These are phyloP conservation scores for Pharnaceum exiguum DNA, from an alignment of 148 eudicot species.

Conservation along the genomic window DNA sequence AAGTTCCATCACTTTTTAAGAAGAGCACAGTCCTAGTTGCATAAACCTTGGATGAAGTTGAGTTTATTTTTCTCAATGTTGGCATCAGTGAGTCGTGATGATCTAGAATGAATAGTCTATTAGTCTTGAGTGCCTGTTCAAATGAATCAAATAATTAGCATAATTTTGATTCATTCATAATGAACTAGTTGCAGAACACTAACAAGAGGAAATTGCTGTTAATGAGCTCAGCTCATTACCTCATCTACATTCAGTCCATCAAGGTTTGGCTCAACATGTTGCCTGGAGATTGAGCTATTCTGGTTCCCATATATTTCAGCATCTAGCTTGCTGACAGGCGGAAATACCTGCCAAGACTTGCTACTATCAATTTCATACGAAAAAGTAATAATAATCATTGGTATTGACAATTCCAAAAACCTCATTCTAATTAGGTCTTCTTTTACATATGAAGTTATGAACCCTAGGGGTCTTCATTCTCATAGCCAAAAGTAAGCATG, in stretches of 20 bases:
- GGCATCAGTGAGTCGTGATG: conserved; percentile 75
- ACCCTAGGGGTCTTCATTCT: no score
- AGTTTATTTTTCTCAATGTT: conserved; percentile 51
- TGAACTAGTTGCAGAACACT: neutral
- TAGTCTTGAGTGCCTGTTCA: conserved; percentile 42
- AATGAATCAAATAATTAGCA: conserved; percentile 3
- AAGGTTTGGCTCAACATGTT: conserved; percentile 42
- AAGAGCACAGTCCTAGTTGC: conserved; percentile 74
- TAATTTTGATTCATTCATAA: neutral
- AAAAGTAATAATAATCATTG: no score
- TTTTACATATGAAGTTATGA: no score
- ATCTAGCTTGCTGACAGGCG: conserved; percentile 71
- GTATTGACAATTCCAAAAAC: no score
- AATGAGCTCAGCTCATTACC: conserved; percentile 34
- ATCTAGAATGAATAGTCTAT: conserved; percentile 62
- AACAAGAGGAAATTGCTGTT: neutral
- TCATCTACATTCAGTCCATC: conserved; percentile 46
- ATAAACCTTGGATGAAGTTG: conserved; percentile 50
- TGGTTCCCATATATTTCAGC: conserved; percentile 58
- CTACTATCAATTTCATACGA: no score
- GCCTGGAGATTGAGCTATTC: conserved; percentile 52
- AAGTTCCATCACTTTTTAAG: conserved; percentile 56
- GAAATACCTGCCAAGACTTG: conserved; percentile 29
- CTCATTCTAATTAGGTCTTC: no score
- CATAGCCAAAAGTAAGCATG: neutral